Base-by-base conservation (phyloP, 2,329 filamentous ascomycete genomes). In the Neophaeococcomyces aloes region DNA sequence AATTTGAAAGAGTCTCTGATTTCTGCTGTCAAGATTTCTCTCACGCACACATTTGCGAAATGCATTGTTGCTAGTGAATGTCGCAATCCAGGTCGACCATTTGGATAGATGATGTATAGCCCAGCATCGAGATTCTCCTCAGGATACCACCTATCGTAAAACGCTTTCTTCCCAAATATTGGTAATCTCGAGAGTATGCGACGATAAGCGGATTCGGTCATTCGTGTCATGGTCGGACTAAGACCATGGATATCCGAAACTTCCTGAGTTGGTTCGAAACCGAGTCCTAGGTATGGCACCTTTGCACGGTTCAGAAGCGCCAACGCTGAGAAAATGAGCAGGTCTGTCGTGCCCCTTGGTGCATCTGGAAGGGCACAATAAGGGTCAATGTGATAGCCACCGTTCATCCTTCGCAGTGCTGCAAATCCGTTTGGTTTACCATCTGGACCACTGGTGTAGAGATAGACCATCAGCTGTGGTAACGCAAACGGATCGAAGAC, bases 341-440 rank as follows among this genome's bases (percentile, higher is more conserved):
- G 47, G 17, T 67, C 65, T 7, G 57, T 63, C 14, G 66, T 57
- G 3, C 64, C 64, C 43, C 57, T 61, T 0, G 60, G 58, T 3
- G 61, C 58, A 0, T 53, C 54, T 0, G 62, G 61, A 3, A 53
- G 50, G 1, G 61, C 60, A 14, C 65, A 59, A 43, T 56, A 65
- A 0, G 64, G 65, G 35, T 67, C 65, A n/a, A 67, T 45, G 42
- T 67, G 65, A 44, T 65, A 67, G 11, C 64, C 65, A 3, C 55
- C 48, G 13, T 59, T 56, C 8, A 67, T 53, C 14, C 54, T 58
- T 7, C 65, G 59, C 2, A 67, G 53, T 1, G 60, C 65, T 0
- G 64, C 63, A 33, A 67, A 65, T 0, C 64, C 64, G 37, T 61
- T 62, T 7, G 59, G 53, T 0, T 15, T 37, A 0, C 59, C 60